A percentile compares a stretch with the other conserved stretches of the same genome.
Conservation (phyloP, 2,329 filamentous ascomycete species). For the Colletotrichum sp. region DNA sequence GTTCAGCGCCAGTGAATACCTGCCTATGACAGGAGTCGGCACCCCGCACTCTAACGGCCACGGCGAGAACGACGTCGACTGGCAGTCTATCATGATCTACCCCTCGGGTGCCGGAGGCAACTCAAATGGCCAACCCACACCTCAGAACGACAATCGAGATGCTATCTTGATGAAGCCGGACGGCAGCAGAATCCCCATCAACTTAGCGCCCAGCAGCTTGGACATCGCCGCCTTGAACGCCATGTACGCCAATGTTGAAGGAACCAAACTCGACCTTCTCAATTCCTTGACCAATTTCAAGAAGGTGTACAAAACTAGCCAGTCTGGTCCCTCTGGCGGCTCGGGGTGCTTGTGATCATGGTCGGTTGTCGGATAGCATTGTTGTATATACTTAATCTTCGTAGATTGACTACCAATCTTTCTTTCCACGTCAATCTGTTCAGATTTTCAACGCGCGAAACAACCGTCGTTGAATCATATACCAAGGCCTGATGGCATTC, state of each 20-base stretch:
- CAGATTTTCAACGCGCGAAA: background rate
- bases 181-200: background rate
- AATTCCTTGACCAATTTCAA: background rate
- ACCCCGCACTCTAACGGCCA: background rate
- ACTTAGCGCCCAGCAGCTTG: background rate
- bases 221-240: background rate
- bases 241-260: background rate
- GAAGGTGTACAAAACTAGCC: background rate
- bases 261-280: background rate
- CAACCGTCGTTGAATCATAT: background rate
- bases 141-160: background rate
- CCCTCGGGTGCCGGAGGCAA: constrained; percentile 19
- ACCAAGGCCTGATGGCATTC: background rate
- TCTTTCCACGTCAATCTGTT: background rate
- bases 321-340: background rate
- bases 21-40: background rate
- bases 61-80: background rate
- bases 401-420: background rate
- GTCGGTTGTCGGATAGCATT: background rate
- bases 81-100: constrained; percentile 26
- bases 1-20: background rate
- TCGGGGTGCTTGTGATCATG: background rate
- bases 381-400: background rate
- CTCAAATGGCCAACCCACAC: background rate
- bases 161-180: background rate